Evolutionary conservation across 495 filamentous ascomycete species (phyloP), one percentile per base, ranked within the genome.

Genomic region (Pyrenula aspistea): DNA sequence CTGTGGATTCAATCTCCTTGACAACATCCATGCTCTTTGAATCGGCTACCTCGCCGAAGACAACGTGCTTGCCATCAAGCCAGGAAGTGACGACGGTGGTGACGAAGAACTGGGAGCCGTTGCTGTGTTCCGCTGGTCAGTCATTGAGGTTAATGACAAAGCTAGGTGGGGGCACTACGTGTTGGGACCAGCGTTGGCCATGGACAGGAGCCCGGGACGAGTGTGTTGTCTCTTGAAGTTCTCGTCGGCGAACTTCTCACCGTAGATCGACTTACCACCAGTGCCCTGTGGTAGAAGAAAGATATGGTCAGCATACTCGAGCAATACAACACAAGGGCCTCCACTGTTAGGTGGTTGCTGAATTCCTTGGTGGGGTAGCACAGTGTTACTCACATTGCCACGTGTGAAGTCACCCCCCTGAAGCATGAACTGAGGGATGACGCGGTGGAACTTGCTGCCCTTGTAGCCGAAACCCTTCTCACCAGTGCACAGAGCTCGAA

Each of bases 391-490:
- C 69, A 91, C 89, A 69, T 99, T 92, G 68, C 84, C 83, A 59
- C 82, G 84, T 58, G 93, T 99, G 78, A 97, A 99, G 74, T 99
- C 93, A 73, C 93, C 93, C 64, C 93, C 93, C 75, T 99, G 93
- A 70, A 96, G 88, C 93, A 99, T 99, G 79, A 99, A 99, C 59
- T 85, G 71, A 71, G 95, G 95, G 76, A 99, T 99, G 62, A 99
- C 83, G 58, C 93, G 88, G 78, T 99, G 93, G 84, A 99, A 99
- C 58, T 58, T 67, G 55, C 87, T 92, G 65, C 86, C 89, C 73
- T 93, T 90, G 85, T 89, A 99, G 53, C 90, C 89, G 52, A 83
- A 62, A 24, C 91, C 92, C 72, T 95, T 84, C 78, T 94, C 87
- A 49, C 81, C 82, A n/a, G 89, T 96, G 79, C 93, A 97, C 53